These are phyloP conservation scores for Carallia pectinifolia DNA, from an alignment of 345 rosid species.

Conservation along the genomic window DNA sequence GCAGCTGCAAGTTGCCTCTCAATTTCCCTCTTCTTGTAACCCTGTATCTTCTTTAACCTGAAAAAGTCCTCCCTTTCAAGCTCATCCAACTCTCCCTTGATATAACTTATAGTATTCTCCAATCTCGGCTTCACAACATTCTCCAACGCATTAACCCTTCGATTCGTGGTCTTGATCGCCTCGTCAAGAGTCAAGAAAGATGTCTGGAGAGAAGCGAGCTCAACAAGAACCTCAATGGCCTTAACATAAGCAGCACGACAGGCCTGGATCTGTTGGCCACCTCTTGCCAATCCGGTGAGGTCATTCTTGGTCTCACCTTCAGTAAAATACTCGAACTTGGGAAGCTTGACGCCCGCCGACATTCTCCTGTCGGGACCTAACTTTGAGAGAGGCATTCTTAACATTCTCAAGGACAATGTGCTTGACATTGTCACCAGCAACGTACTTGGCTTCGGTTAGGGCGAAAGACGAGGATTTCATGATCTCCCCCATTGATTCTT, in stretches of 20 bases:
- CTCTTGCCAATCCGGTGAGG: slow-evolving; percentile 91
- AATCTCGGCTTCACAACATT: slow-evolving; percentile 87
- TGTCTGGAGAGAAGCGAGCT: slow-evolving; percentile 95
- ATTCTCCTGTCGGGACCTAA: slow-evolving; percentile 75
- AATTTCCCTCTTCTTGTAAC: slow-evolving; percentile 73
- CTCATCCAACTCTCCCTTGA: slow-evolving; percentile 89
- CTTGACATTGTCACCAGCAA: slow-evolving; percentile 85
- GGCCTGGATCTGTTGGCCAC: slow-evolving; percentile 87
- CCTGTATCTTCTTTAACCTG: slow-evolving; percentile 86
- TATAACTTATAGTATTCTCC: slow-evolving; percentile 81
- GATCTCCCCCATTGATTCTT: slow-evolving; percentile 86
- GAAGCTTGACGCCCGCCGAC: slow-evolving; percentile 92
- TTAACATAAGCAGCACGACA: slow-evolving; percentile 89
- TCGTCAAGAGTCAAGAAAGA: slow-evolving; percentile 90
- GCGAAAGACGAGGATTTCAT: slow-evolving; percentile 87
- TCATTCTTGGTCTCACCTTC: slow-evolving; percentile 88
- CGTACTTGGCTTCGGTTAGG: slow-evolving; percentile 77
- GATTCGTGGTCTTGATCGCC: slow-evolving; percentile 93
- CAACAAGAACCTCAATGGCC: slow-evolving; percentile 82
- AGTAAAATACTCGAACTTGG: slow-evolving; percentile 75
- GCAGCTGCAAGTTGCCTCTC: slow-evolving; percentile 53
- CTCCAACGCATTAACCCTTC: slow-evolving; percentile 88
- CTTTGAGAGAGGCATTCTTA: slow-evolving; percentile 71
- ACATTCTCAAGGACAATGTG: slow-evolving; percentile 82
- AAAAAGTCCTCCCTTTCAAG: slow-evolving; percentile 94